Evolutionary conservation across 2,329 filamentous ascomycete species (phyloP).

Genomic region (Mariannaea sp.): DNA sequence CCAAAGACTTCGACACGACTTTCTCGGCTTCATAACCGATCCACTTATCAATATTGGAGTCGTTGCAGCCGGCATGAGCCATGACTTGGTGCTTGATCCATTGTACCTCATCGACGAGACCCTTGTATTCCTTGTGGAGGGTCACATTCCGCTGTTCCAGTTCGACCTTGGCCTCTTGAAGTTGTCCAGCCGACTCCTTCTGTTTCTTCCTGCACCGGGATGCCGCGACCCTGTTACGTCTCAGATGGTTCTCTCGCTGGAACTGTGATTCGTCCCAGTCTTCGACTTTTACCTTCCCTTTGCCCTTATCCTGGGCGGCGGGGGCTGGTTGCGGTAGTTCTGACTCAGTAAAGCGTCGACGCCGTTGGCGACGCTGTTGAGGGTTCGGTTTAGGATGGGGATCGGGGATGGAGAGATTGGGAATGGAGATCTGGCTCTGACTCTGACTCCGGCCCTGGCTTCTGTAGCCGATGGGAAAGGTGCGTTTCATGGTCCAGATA

Average conservation of each 20-base stretch:
- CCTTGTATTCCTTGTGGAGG: conserved; percentile 51
- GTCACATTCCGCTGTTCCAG: conserved; percentile 51
- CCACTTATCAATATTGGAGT: conserved; percentile 59
- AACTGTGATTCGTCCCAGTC: conserved; percentile 39
- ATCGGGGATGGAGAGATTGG: no score
- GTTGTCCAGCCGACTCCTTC: conserved; percentile 57
- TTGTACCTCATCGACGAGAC: conserved; percentile 51
- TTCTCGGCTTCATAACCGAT: conserved; percentile 56
- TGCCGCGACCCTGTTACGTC: conserved; percentile 73
- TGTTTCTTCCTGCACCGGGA: conserved; percentile 75
- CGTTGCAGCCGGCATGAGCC: conserved; percentile 57
- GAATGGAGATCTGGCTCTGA: no score
- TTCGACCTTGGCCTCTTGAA: conserved; percentile 52
- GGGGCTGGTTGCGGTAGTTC: conserved; percentile 9
- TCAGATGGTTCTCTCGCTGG: conserved; percentile 60
- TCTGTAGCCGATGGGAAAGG: background rate
- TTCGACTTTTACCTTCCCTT: background rate
- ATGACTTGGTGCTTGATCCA: conserved; percentile 57
- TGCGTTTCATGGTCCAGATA: conserved; percentile 1
- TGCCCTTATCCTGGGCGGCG: conserved; percentile 24
- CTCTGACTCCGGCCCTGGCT: background rate
- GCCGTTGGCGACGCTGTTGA: background rate
- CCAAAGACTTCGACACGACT: conserved; percentile 47
- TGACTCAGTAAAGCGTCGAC: background rate
- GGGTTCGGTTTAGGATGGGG: background rate